Evolutionary conservation across 2,329 filamentous ascomycete species (phyloP), one percentile per base, ranked within the genome.

Genomic region (Penicillium sp.): DNA sequence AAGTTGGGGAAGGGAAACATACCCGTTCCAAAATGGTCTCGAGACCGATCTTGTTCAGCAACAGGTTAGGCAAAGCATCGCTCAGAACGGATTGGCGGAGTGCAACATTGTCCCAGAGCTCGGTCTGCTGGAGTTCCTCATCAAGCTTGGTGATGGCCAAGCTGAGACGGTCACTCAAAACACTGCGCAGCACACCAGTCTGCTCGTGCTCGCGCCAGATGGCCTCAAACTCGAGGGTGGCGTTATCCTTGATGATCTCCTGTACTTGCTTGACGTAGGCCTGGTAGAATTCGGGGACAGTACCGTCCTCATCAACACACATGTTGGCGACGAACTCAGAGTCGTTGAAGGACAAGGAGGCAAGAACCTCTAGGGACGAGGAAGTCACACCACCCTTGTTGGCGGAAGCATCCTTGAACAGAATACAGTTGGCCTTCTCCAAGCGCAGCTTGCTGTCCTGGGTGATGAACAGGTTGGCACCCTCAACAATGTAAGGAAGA

Each of bases 311-410:
- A 61, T 77, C 74, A 31, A 94, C 84, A 76, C 94, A 99, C 94
- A 99, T 99, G 81, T 99, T 87, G 75, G 92, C 82, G 50, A 89
- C 83, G 77, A 99, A 99, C 61, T 87, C 85, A 54, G 85, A 80
- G 63, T 99, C 94, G 67, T 99, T 90, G 70, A 99, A 97, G 40
- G 92, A 94, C 54, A 99, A 82, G 14, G 92, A 94, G 7, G 94
- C 94, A 23, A 99, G 85, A 6, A 99, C 94, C 70, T 99, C 94
- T 29, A 97, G 86, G 1, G 94, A 97, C 0, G 94, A 97, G 1
- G 92, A 97, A 0, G 94, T 99, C 44, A 99, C 94, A 73, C 94
- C 94, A 62, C 94, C 94, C 82, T 99, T 99, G 84, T 99, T 99
- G 54, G 93, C 92, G 35, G 91, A 96, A 5, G 94, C 94, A 74